Conservation (phyloP, 148 eudicot genomes). For the Fagopyrum homotropicum region DNA sequence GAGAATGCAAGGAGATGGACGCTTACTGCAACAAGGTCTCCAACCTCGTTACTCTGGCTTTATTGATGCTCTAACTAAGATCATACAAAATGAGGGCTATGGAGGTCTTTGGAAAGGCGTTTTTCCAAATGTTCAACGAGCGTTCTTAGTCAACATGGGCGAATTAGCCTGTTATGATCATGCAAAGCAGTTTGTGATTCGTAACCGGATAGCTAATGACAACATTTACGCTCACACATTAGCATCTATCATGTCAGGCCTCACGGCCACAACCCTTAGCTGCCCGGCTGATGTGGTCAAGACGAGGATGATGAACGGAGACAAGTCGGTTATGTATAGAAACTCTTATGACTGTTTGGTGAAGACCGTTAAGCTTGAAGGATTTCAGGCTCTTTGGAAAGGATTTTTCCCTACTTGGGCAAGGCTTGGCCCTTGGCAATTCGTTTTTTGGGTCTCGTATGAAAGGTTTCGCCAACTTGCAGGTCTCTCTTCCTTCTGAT, state of each 20-base stretch:
- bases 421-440: slow-evolving; percentile 98
- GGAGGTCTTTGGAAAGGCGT: slow-evolving; percentile 83
- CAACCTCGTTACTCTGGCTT: slow-evolving; percentile 62
- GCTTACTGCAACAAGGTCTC: slow-evolving; percentile 49
- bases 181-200: slow-evolving; percentile 56
- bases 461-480: slow-evolving; percentile 64
- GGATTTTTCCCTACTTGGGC: slow-evolving; percentile 97
- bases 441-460: slow-evolving; percentile 91
- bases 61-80: slow-evolving; percentile 55
- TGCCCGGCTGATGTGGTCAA: slow-evolving; percentile 93
- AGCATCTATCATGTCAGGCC: slow-evolving; percentile 73
- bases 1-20: slow-evolving; percentile 88
- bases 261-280: slow-evolving; percentile 71
- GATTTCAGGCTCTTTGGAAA: slow-evolving; percentile 68
- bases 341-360: slow-evolving; percentile 74
- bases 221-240: slow-evolving; percentile 76
- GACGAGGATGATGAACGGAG: slow-evolving; percentile 81
- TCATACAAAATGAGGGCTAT: slow-evolving; percentile 50
- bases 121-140: slow-evolving; percentile 74
- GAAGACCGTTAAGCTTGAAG: slow-evolving; percentile 67
- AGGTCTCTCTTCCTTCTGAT: slow-evolving; percentile 77
- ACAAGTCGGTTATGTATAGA: slow-evolving; percentile 32
- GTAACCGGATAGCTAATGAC: slow-evolving; percentile 51
- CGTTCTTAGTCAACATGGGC: slow-evolving; percentile 90
- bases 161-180: slow-evolving; percentile 91